Evolutionary conservation across 2,329 filamentous ascomycete genomes (phyloP).

Genomic region (Phaeosphaeria sp.): DNA sequence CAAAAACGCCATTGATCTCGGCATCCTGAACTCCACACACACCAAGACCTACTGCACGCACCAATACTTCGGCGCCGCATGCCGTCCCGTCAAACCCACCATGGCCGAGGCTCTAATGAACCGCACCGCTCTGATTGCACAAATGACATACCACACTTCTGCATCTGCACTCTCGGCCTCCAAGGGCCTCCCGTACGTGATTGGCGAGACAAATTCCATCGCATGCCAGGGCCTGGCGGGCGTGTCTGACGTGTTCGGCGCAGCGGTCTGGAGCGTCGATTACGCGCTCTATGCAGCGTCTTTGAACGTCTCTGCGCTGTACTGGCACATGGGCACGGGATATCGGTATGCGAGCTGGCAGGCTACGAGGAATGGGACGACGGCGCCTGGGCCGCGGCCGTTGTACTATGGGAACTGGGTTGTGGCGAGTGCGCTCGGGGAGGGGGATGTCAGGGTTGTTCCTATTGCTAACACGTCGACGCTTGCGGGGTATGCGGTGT

Average conservation of each 20-base stretch:
- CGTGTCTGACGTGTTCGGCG: conserved; percentile 70
- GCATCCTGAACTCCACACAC: conserved; percentile 9
- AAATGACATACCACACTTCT: conserved; percentile 57
- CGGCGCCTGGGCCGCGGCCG: conserved; percentile 53
- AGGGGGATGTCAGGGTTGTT: conserved; percentile 27
- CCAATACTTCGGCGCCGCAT: conserved; percentile 24
- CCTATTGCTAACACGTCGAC: conserved; percentile 11
- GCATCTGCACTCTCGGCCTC: conserved; percentile 51
- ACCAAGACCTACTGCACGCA: conserved; percentile 26
- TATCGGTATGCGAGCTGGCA: conserved; percentile 70
- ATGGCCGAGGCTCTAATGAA: conserved; percentile 71
- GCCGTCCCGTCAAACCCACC: conserved; percentile 46
- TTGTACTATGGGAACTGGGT: conserved; percentile 67
- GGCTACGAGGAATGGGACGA: conserved; percentile 64
- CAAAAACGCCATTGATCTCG: conserved; percentile 20
- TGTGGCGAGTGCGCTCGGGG: conserved; percentile 63
- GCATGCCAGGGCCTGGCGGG: conserved; percentile 68
- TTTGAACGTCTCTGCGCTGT: conserved; percentile 61
- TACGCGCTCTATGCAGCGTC: conserved; percentile 65
- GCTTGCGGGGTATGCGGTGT: conserved; percentile 20
- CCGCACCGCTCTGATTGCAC: conserved; percentile 60
- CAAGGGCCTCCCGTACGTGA: conserved; percentile 58
- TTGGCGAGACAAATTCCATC: conserved; percentile 69
- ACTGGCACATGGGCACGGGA: conserved; percentile 71
- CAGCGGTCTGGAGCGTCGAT: conserved; percentile 69